A percentile compares a stretch with the other conserved stretches of the same genome.
Conservation (phyloP, 768 basidiomycete genomes). For the Hypholoma sublateritium region DNA sequence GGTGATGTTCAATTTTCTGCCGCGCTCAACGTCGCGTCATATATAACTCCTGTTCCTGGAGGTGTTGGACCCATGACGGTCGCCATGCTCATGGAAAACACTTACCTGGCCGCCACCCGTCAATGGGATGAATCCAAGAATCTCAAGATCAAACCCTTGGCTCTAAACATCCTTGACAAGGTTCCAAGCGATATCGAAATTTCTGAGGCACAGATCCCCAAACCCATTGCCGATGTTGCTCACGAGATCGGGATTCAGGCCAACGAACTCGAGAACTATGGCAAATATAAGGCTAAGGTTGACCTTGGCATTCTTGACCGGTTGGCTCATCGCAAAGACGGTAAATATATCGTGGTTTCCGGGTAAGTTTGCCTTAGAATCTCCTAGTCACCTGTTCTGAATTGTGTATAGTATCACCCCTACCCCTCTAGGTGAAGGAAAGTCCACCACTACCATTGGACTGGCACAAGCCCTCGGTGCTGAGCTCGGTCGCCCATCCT, state of each 20-base stretch:
- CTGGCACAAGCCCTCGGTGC: conserved; percentile 95
- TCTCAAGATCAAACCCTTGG: conserved; percentile 75
- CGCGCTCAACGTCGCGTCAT: conserved; percentile 75
- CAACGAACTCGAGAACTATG: conserved; percentile 91
- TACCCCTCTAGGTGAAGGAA: conserved; percentile 96
- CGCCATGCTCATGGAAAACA: conserved; percentile 96
- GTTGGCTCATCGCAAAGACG: conserved; percentile 80
- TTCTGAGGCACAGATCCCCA: conserved; percentile 91
- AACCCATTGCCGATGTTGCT: conserved; percentile 82
- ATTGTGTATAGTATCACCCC: conserved; percentile 74
- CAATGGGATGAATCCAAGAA: conserved; percentile 69
- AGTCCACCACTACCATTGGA: conserved; percentile 97
- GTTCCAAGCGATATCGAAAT: conserved; percentile 98
- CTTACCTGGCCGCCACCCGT: conserved; percentile 79
- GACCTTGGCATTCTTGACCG: conserved; percentile 87
- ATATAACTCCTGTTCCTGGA: conserved; percentile 97
- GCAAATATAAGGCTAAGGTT: conserved; percentile 96
- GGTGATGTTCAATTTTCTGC: conserved; percentile 90
- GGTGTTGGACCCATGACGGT: conserved; percentile 99
- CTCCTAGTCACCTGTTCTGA: conserved; percentile 12
- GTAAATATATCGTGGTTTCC: conserved; percentile 95
- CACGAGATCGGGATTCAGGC: conserved; percentile 84
- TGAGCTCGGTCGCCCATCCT: conserved; percentile 87
- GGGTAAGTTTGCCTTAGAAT: conserved; percentile 49
- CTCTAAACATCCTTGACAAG: conserved; percentile 75